Percentiles rank a stretch among this genome's conserved stretches.
Evolutionary conservation across 371 early-diverging fungal genomes (phyloP).

Genomic region (Zancudomyces culisetae): DNA sequence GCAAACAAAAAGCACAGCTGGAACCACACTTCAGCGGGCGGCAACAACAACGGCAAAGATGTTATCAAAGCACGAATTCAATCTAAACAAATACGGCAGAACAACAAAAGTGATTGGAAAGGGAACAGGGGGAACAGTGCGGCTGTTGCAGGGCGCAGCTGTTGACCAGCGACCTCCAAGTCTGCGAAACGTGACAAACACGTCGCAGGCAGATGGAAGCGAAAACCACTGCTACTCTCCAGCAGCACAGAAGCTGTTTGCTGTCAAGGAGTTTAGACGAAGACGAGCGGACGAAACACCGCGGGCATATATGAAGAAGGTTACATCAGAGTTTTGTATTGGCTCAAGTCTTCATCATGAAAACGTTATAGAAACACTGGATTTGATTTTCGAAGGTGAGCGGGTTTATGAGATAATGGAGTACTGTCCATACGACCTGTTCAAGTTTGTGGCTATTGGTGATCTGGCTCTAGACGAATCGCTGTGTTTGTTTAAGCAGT

Average conservation of each 20-base stretch:
- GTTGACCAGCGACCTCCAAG: slow-evolving; percentile 18
- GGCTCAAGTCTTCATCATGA: slow-evolving; percentile 59
- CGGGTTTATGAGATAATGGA: slow-evolving; percentile 57
- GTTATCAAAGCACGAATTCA: slow-evolving; percentile 22
- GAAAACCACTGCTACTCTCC: slow-evolving; percentile 12
- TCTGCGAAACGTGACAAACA: slow-evolving; percentile 22
- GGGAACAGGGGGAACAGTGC: slow-evolving; percentile 55
- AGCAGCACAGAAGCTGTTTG: slow-evolving; percentile 32
- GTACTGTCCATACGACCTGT: slow-evolving; percentile 57
- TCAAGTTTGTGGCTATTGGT: slow-evolving; percentile 44
- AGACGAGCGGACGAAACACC: slow-evolving; percentile 41
- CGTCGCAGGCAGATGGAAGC: slow-evolving; percentile 18
- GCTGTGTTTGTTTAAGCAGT: slow-evolving; percentile 48
- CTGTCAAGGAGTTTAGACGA: slow-evolving; percentile 66
- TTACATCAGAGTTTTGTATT: slow-evolving; percentile 70
- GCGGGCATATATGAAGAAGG: slow-evolving; percentile 61
- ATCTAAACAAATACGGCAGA: slow-evolving; percentile 22
- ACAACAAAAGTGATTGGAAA: slow-evolving; percentile 39
- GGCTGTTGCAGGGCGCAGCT: slow-evolving; percentile 25
- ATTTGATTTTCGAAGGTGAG: slow-evolving; percentile 44
- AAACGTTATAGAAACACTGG: slow-evolving; percentile 71
- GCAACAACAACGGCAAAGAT: not conserved
- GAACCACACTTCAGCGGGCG: not conserved
- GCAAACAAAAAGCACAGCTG: not conserved
- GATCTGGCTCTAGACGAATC: slow-evolving; percentile 42